Percentiles rank a stretch among this genome's conserved stretches.
phyloP scores from a whole-genome alignment of 768 basidiomycete species.

The Cystofilobasidium macerans region DNA sequence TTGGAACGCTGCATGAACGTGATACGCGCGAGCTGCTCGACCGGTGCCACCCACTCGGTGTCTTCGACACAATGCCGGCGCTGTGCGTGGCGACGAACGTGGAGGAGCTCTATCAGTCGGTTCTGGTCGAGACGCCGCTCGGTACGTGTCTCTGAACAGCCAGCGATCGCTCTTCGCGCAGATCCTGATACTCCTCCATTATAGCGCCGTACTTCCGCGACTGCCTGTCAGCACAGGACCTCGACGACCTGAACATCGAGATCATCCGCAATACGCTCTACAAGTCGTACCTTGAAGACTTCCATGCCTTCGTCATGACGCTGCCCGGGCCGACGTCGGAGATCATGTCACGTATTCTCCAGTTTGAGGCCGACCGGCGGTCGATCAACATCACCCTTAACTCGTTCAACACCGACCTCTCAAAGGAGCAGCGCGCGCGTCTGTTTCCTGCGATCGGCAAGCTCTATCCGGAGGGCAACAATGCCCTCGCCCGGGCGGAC shows the following conservation, averaged over 20 bases:
- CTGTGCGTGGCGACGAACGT: constrained; percentile 98
- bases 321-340: constrained; percentile 77
- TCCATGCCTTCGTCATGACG: constrained; percentile 67
- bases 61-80: constrained; percentile 97
- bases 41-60: constrained; percentile 90
- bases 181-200: too few relatives aligned
- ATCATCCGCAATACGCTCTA: constrained; percentile 99
- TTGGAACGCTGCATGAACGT: constrained; percentile 90
- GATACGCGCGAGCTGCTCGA: constrained; percentile 94
- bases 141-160: constrained; percentile 48
- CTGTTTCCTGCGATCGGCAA: constrained; percentile 90
- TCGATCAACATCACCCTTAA: constrained; percentile 99
- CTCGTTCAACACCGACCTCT: constrained; percentile 88
- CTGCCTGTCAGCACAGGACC: constrained; percentile 84
- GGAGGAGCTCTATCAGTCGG: constrained; percentile 92
- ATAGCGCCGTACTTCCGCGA: constrained; percentile 96
- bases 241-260: constrained; percentile 98
- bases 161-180: neutral
- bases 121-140: constrained; percentile 91
- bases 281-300: constrained; percentile 97
- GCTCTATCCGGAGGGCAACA: constrained; percentile 91
- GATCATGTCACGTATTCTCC: constrained; percentile 80
- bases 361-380: constrained; percentile 93
- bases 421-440: constrained; percentile 86
- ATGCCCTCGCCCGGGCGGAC: constrained; percentile 81